Base-by-base conservation (phyloP, 2,329 filamentous ascomycete genomes). In the Trichoderma atrobrunneum region DNA sequence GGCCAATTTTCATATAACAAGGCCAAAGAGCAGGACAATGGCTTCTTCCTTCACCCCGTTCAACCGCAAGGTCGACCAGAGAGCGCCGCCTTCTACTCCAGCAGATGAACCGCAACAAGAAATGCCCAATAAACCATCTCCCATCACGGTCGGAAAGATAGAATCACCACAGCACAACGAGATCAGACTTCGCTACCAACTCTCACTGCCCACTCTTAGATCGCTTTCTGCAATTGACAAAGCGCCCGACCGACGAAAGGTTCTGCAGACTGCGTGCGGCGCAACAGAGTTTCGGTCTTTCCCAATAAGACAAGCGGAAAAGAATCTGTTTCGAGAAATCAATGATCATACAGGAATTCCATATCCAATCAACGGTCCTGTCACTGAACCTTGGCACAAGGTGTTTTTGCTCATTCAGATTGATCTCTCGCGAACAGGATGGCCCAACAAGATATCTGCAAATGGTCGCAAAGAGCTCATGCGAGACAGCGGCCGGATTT, bases 381-480 rank as follows among this genome's bases (percentile, higher is more conserved):
- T 95, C 28, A 86, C 88, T 5, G 82, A 88, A 2, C 85, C 90
- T 7, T 87, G 89, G 64, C 93, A 96, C 77, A 97, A 97, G 77
- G 87, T 91, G 1, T 94, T 90, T 12, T 84, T 97, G 5, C 85
- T 96, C 56, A 87, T 94, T 21, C 93, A 97, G 79, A 85, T 90
- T 10, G 88, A 93, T 63, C 85, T 95, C 7, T 88, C 90, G 16
- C 86, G 85, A 43, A 84, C 90, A 2, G 89, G 91, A 0, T 87
- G 89, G 74, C 89, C 90, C 1, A 83, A 83, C 16, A 87, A 88
- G 39, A 75, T 85, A 28, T 78, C 80, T 2, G 77, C 73, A 3
- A 51, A 72, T 2, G 79, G 80, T 0, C 78, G 83, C 0, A 79
- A 78, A 72, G 77, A 80, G 1, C 80, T 84, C 1, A 72, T 78